These are phyloP conservation scores for Nannizziopsis arthrosporioides DNA, from an alignment of 2,329 filamentous ascomycete species.

Conservation along the genomic window DNA sequence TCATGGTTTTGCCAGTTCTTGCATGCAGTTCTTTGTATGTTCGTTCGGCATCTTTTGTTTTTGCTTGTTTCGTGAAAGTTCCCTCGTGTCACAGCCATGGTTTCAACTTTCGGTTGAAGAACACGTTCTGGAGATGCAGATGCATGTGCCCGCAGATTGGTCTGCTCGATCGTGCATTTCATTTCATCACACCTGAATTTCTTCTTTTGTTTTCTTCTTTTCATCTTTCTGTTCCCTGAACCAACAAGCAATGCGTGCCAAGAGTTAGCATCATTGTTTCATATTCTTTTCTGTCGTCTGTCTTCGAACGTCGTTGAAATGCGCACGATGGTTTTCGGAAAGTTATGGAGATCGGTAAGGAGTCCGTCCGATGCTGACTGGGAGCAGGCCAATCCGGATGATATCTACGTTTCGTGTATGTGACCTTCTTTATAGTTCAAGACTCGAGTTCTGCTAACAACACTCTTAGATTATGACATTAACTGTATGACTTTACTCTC, in stretches of 20 bases:
- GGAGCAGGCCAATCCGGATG: constrained; percentile 46
- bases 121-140: too few species aligned
- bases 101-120: neutral
- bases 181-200: too few species aligned
- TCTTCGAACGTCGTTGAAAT: neutral
- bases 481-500: constrained; percentile 41
- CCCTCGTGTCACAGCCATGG: neutral
- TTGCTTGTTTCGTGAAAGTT: neutral
- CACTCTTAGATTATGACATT: constrained; percentile 48
- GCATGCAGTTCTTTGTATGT: neutral
- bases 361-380: constrained; percentile 16
- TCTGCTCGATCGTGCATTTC: too few species aligned
- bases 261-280: neutral
- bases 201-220: neutral
- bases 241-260: too few species aligned
- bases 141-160: too few species aligned
- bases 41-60: neutral
- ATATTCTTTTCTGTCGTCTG: neutral
- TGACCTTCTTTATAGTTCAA: constrained; percentile 16
- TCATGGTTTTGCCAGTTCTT: neutral
- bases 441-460: neutral
- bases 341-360: constrained; percentile 9
- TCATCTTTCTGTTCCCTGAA: neutral
- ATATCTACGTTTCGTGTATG: constrained; percentile 60
- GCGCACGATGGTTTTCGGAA: constrained; percentile 13